phyloP scores from a whole-genome alignment of 495 filamentous ascomycete species.

The Rusavskia elegans region DNA sequence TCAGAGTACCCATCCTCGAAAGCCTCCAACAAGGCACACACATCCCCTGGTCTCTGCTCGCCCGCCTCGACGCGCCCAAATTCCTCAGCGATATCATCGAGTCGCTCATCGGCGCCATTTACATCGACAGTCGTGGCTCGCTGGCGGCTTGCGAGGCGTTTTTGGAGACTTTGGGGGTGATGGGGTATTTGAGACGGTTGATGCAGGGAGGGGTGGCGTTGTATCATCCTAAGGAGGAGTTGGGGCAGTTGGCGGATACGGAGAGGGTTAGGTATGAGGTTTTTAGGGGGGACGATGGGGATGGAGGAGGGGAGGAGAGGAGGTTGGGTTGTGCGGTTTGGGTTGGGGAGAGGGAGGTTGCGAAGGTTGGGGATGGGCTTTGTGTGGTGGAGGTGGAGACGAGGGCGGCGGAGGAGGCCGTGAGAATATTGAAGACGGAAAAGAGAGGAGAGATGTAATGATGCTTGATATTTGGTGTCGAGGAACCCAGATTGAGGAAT shows the following conservation, averaged over 20 bases:
- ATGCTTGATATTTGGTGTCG: background rate
- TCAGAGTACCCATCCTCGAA: conserved; percentile 32
- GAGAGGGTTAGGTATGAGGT: conserved; percentile 26
- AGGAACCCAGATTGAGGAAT: background rate
- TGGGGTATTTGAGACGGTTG: conserved; percentile 44
- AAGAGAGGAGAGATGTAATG: conserved; percentile 2
- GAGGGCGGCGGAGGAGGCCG: conserved; percentile 37
- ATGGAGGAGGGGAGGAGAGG: conserved; percentile 6
- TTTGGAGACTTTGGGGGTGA: conserved; percentile 45
- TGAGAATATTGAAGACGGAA: conserved; percentile 16
- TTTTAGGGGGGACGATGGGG: conserved; percentile 10
- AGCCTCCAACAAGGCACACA: conserved; percentile 28
- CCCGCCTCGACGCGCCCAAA: conserved; percentile 52
- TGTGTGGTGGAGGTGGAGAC: conserved; percentile 39
- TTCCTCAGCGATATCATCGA: conserved; percentile 82
- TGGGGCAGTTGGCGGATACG: conserved; percentile 39
- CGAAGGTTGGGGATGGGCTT: conserved; percentile 27
- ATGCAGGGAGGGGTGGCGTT: conserved; percentile 41
- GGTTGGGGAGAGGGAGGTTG: conserved; percentile 32
- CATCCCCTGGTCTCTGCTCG: conserved; percentile 66
- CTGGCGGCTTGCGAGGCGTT: conserved; percentile 39
- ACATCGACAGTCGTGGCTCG: conserved; percentile 55
- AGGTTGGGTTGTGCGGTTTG: conserved; percentile 32
- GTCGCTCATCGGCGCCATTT: conserved; percentile 67
- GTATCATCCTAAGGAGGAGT: conserved; percentile 59